Percentiles rank a stretch among this genome's conserved stretches.
phyloP scores from a whole-genome alignment of 345 rosid species.

The Citrus mangshanensis region DNA sequence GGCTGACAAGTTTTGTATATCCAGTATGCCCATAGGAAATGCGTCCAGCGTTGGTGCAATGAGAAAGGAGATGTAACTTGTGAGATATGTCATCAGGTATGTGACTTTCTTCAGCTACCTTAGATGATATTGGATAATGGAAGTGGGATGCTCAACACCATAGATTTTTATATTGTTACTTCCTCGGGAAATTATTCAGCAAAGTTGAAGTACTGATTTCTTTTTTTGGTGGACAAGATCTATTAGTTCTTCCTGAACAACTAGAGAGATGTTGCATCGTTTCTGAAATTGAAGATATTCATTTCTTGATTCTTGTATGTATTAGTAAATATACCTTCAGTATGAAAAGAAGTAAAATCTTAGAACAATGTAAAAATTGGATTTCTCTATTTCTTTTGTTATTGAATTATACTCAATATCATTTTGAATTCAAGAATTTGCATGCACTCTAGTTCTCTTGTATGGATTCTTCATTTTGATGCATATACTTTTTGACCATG shows the following conservation, averaged over 20 bases:
- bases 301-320: background rate
- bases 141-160: background rate
- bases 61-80: slow-evolving; percentile 93
- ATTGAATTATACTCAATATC: background rate
- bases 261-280: background rate
- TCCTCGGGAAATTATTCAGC: background rate
- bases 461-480: background rate
- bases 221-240: background rate
- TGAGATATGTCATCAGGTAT: slow-evolving; percentile 95
- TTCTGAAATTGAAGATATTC: background rate
- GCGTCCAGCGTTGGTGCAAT: slow-evolving; percentile 96
- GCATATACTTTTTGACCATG: background rate
- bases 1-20: slow-evolving; percentile 14
- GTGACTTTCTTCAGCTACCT: background rate
- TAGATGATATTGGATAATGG: background rate
- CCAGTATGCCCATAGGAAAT: slow-evolving; percentile 96
- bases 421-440: background rate
- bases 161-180: background rate
- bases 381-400: background rate
- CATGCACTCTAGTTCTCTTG: background rate
- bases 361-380: too few species aligned
- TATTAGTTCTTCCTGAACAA: background rate
- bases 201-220: background rate
- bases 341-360: background rate
- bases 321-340: background rate